phyloP scores from a whole-genome alignment of 1,284 basidiomycete species.

The Apiotrichum siamense region DNA sequence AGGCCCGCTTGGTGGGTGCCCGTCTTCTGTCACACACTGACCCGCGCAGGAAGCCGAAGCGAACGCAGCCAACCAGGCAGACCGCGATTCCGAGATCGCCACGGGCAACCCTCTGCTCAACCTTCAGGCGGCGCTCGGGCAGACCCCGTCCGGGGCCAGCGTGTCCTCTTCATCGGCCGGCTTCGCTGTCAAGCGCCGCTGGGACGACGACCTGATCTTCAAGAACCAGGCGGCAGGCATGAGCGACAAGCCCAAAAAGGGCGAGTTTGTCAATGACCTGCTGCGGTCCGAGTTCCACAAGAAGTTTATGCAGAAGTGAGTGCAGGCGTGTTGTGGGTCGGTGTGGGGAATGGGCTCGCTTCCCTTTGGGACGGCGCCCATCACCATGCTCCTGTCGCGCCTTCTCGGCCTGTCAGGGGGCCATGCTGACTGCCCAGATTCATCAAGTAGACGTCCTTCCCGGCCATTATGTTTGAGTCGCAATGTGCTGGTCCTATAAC shows the following conservation, averaged over 20 bases:
- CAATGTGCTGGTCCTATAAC: background rate
- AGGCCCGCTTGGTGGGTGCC: slow-evolving; percentile 56
- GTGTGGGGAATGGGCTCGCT: too few relatives aligned
- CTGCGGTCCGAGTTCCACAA: slow-evolving; percentile 82
- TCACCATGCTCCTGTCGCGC: too few relatives aligned
- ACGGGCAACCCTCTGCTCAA: slow-evolving; percentile 79
- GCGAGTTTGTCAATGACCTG: slow-evolving; percentile 87
- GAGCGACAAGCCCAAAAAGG: slow-evolving; percentile 58
- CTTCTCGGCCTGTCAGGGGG: background rate
- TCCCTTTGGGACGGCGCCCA: too few relatives aligned
- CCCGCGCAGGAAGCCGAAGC: slow-evolving; percentile 61
- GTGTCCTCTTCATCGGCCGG: slow-evolving; percentile 29
- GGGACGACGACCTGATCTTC: slow-evolving; percentile 96
- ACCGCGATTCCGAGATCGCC: slow-evolving; percentile 73
- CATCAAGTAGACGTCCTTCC: slow-evolving; percentile 12
- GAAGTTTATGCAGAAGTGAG: slow-evolving; percentile 47
- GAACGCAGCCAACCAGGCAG: slow-evolving; percentile 58
- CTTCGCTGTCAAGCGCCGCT: slow-evolving; percentile 84
- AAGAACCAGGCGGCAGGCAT: slow-evolving; percentile 81
- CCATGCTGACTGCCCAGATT: slow-evolving; percentile 6
- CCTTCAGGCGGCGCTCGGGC: slow-evolving; percentile 77
- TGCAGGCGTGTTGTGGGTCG: slow-evolving; percentile 2
- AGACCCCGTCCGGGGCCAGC: slow-evolving; percentile 51
- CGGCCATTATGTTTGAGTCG: too few relatives aligned
- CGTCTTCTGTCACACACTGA: background rate